phyloP scores from a whole-genome alignment of 2,329 filamentous ascomycete genomes.

The Fusarium subglutinans region DNA sequence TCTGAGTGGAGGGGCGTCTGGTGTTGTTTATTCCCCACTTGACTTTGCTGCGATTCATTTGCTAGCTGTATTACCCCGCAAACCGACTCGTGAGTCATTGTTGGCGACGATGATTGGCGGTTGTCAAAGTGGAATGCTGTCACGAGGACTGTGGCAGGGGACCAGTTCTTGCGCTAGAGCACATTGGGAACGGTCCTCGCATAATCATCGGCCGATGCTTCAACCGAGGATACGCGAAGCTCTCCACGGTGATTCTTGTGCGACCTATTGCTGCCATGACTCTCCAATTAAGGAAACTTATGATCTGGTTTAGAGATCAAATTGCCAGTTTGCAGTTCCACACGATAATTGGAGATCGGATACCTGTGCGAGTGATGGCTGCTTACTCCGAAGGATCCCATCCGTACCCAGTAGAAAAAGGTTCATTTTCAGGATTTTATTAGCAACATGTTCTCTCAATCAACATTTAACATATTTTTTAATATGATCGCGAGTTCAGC shows the following conservation, averaged over 20 bases:
- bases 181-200: neutral
- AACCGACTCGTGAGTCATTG: neutral
- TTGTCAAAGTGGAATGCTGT: neutral
- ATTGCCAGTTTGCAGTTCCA: neutral
- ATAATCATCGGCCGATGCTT: neutral
- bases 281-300: neutral
- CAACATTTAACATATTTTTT: neutral
- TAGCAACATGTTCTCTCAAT: too few relatives aligned
- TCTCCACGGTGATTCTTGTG: neutral
- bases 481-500: neutral
- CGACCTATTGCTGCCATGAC: neutral
- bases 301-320: neutral
- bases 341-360: neutral
- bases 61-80: neutral
- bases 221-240: neutral
- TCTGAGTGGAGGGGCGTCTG: neutral
- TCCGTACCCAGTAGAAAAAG: neutral
- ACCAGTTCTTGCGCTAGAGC: neutral
- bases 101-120: neutral
- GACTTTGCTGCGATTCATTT: neutral
- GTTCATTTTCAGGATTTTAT: accelerated
- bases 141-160: neutral
- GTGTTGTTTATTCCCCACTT: too few relatives aligned
- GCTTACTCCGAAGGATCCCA: neutral
- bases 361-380: neutral